Evolutionary conservation across 2,329 filamentous ascomycete species (phyloP).

Genomic region (Fusarium guadeloupense): DNA sequence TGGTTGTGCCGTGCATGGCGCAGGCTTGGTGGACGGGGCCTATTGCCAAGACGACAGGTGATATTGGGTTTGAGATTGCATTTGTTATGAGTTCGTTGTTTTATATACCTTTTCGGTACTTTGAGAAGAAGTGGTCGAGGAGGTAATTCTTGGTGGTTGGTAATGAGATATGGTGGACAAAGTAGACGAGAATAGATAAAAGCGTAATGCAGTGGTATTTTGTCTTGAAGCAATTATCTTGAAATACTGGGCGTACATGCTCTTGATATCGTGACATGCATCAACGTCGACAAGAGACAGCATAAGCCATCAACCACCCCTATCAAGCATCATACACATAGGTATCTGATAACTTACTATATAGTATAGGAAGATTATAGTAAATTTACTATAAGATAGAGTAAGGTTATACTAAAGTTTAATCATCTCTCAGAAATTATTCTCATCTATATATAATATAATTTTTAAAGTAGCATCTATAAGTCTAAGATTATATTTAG

Average conservation of each 20-base stretch:
- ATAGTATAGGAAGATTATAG: too few relatives aligned
- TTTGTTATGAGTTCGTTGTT: conserved; percentile 60
- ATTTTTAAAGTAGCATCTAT: too few relatives aligned
- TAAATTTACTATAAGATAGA: too few relatives aligned
- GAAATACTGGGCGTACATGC: not conserved
- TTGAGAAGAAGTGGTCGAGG: conserved; percentile 53
- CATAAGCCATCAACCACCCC: too few relatives aligned
- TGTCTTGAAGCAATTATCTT: not conserved
- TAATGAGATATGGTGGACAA: conserved; percentile 8
- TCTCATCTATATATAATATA: too few relatives aligned
- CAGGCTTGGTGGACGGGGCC: conserved; percentile 70
- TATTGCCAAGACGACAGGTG: conserved; percentile 67
- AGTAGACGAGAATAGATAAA: conserved; percentile 17
- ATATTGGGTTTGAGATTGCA: conserved; percentile 73
- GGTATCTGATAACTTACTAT: too few relatives aligned
- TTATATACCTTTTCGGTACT: conserved; percentile 58
- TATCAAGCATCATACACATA: too few relatives aligned
- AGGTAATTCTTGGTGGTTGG: conserved; percentile 35
- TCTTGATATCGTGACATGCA: not conserved
- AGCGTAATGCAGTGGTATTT: not conserved
- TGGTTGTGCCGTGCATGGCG: conserved; percentile 68
- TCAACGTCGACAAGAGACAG: too few relatives aligned
- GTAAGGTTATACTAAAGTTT: too few relatives aligned
- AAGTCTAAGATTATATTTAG: too few relatives aligned
- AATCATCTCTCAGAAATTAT: too few relatives aligned